A percentile compares a stretch with the other conserved stretches of the same genome.
phyloP scores from a whole-genome alignment of 1,139 yeast genomes.

The Zhuliangozyma blackwelliae region DNA sequence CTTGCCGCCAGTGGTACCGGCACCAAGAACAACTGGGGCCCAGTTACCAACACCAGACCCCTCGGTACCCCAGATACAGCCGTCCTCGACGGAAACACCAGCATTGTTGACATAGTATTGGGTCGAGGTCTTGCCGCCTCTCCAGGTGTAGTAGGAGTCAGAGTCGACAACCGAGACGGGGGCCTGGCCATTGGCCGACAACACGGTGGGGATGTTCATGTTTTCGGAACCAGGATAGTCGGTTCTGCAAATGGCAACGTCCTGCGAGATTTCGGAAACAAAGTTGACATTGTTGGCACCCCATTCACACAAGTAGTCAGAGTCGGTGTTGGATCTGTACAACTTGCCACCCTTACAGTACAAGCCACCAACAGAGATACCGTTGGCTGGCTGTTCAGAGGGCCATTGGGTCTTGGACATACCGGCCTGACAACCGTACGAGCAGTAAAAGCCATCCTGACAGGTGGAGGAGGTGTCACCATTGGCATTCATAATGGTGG shows the following conservation, averaged over 20 bases:
- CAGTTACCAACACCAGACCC: conserved; percentile 75
- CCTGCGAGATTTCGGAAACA: conserved; percentile 48
- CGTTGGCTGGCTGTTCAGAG: conserved; percentile 60
- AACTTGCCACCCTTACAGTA: conserved; percentile 64
- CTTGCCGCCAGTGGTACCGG: conserved; percentile 60
- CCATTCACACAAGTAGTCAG: conserved; percentile 72
- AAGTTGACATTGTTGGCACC: conserved; percentile 62
- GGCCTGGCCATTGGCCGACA: conserved; percentile 51
- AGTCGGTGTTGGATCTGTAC: conserved; percentile 59
- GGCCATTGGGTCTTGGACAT: conserved; percentile 93
- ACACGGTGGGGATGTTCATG: conserved; percentile 77
- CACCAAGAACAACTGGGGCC: conserved; percentile 80
- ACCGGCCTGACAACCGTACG: conserved; percentile 86
- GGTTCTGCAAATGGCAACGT: conserved; percentile 78
- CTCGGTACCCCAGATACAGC: conserved; percentile 70
- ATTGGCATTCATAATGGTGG: conserved; percentile 61
- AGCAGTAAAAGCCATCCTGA: conserved; percentile 73
- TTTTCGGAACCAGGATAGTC: conserved; percentile 89
- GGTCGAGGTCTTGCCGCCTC: conserved; percentile 63
- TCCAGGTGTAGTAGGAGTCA: conserved; percentile 60
- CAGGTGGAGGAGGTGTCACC: conserved; percentile 68
- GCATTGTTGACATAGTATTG: conserved; percentile 82
- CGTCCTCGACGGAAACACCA: conserved; percentile 68
- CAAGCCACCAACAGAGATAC: conserved; percentile 79
- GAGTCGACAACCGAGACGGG: conserved; percentile 66